Evolutionary conservation across 768 basidiomycete species (phyloP).

Genomic region (Macrocybe gigantea): DNA sequence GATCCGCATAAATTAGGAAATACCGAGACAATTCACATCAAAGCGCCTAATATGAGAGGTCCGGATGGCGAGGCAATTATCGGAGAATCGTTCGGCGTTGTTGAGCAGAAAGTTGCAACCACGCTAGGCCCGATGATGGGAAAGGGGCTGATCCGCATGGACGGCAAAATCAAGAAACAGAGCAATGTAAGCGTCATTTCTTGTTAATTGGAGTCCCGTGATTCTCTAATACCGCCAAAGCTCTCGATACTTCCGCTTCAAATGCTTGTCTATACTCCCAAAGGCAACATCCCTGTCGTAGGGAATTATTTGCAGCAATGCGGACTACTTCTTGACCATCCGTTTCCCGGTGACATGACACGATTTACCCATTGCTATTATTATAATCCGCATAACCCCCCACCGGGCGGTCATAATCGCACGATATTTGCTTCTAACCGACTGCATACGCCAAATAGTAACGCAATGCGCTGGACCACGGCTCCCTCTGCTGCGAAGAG

Average conservation of each 20-base stretch:
- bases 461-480: conserved; percentile 50
- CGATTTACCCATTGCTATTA: conserved; percentile 64
- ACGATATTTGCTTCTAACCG: conserved; percentile 33
- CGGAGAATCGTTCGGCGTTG: conserved; percentile 74
- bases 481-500: conserved; percentile 62
- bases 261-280: conserved; percentile 89
- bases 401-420: conserved; percentile 56
- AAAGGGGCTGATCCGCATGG: conserved; percentile 76
- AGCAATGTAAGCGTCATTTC: too few relatives aligned
- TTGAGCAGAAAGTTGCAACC: conserved; percentile 82
- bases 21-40: conserved; percentile 76
- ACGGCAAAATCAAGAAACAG: conserved; percentile 49
- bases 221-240: conserved; percentile 29
- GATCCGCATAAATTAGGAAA: conserved; percentile 46
- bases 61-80: conserved; percentile 46
- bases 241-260: conserved; percentile 78
- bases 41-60: conserved; percentile 48
- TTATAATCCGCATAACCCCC: conserved; percentile 85
- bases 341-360: conserved; percentile 56
- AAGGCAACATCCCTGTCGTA: conserved; percentile 84
- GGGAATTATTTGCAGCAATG: conserved; percentile 67
- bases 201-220: too few relatives aligned
- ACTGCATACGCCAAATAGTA: conserved; percentile 26
- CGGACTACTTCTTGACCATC: conserved; percentile 75
- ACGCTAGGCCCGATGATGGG: conserved; percentile 79